These are phyloP conservation scores for Pseudogymnoascus sp. DNA, from an alignment of 2,329 filamentous ascomycete genomes.

Conservation along the genomic window DNA sequence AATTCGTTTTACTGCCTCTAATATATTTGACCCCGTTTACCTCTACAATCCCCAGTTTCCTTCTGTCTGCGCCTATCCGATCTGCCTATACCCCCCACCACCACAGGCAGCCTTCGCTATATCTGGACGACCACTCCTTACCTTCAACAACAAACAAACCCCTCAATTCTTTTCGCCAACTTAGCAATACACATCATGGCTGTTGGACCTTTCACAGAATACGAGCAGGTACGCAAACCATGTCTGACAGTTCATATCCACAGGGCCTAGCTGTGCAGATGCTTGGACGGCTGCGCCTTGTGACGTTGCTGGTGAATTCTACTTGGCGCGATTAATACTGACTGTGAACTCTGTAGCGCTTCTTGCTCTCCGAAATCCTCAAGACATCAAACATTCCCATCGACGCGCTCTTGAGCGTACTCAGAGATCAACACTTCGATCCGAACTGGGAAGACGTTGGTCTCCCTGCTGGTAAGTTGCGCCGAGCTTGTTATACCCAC, in stretches of 20 bases:
- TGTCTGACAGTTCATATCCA: not conserved
- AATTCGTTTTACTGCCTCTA: not conserved
- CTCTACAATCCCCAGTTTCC: not conserved
- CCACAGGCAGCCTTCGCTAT: not conserved
- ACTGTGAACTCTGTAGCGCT: slow-evolving; percentile 16
- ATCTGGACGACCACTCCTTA: slow-evolving; percentile 1
- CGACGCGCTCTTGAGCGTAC: slow-evolving; percentile 36
- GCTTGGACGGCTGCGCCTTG: not conserved
- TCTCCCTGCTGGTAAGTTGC: slow-evolving; percentile 36
- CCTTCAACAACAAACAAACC: not conserved
- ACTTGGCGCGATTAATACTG: not conserved
- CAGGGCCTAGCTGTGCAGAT: not conserved
- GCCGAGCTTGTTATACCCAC: not conserved
- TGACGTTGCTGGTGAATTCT: not conserved
- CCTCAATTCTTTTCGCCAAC: not conserved
- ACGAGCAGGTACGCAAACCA: slow-evolving; percentile 15
- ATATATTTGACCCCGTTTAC: not conserved
- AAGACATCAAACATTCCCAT: slow-evolving; percentile 36
- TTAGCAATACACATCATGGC: slow-evolving; percentile 9
- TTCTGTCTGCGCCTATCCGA: slow-evolving; percentile 2
- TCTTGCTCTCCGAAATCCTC: slow-evolving; percentile 42
- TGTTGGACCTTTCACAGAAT: slow-evolving; percentile 11
- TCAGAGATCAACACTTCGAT: slow-evolving; percentile 35
- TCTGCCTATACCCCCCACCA: not conserved
- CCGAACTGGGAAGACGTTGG: slow-evolving; percentile 40